Evolutionary conservation across 345 rosid species (phyloP).

Genomic region (Arabidopsis suecica): DNA sequence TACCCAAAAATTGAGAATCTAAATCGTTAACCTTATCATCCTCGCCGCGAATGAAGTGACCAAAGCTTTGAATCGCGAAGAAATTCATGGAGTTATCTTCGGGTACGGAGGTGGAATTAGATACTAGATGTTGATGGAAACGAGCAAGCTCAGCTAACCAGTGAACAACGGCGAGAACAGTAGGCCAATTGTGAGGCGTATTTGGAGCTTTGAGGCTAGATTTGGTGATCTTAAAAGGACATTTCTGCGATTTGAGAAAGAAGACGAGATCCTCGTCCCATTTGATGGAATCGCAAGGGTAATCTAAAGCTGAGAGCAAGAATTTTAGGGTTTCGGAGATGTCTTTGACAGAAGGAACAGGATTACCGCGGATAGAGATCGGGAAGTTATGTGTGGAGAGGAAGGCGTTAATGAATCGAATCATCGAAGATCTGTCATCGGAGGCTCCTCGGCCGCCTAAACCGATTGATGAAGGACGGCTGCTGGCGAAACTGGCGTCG

Average conservation of each 20-base stretch:
- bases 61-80: constrained; percentile 59
- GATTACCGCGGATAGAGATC: constrained; percentile 50
- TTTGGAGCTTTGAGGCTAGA: constrained; percentile 83
- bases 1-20: constrained; percentile 60
- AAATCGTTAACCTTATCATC: constrained; percentile 65
- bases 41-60: constrained; percentile 60
- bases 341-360: constrained; percentile 68
- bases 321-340: constrained; percentile 64
- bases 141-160: constrained; percentile 79
- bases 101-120: constrained; percentile 41
- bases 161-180: constrained; percentile 65
- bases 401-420: constrained; percentile 67
- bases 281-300: constrained; percentile 39
- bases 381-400: constrained; percentile 63
- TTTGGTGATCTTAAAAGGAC: constrained; percentile 75
- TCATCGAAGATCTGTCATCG: constrained; percentile 62
- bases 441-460: constrained; percentile 60
- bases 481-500: constrained; percentile 87
- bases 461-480: constrained; percentile 84
- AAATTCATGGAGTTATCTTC: constrained; percentile 54
- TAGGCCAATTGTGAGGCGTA: constrained; percentile 93
- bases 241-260: constrained; percentile 58
- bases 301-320: constrained; percentile 60
- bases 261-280: constrained; percentile 74
- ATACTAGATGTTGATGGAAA: constrained; percentile 47